Conservation (phyloP, 1,284 basidiomycete genomes). For the Malassezia brasiliensis region DNA sequence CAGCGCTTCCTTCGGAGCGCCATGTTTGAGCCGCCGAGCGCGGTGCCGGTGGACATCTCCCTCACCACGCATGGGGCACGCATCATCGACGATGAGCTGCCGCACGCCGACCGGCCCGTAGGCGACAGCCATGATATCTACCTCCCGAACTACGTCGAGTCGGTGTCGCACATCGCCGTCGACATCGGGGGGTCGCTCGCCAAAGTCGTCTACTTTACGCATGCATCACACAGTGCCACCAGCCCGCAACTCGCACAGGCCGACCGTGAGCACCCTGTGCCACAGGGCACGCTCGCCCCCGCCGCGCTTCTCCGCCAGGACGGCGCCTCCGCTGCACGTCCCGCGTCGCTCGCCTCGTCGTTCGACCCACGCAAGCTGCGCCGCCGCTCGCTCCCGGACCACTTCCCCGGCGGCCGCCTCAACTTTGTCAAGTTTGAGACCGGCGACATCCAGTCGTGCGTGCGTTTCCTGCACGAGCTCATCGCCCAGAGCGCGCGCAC, state of each 20-base stretch:
- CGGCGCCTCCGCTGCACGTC: background rate
- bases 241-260: background rate
- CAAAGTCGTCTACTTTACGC: conserved; percentile 94
- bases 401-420: conserved; percentile 71
- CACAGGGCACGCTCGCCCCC: background rate
- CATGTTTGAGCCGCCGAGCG: conserved; percentile 12
- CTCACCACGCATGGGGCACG: conserved; percentile 16
- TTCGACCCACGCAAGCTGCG: conserved; percentile 13
- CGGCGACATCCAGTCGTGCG: conserved; percentile 67
- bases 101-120: background rate
- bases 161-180: conserved; percentile 46
- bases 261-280: background rate
- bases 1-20: background rate
- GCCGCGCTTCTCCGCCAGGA: conserved; percentile 3
- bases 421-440: conserved; percentile 99
- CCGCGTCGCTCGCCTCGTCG: conserved; percentile 2
- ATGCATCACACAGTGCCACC: background rate
- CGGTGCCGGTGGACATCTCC: conserved; percentile 14
- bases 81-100: conserved; percentile 7
- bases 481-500: conserved; percentile 74
- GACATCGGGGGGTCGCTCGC: conserved; percentile 82
- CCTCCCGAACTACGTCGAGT: conserved; percentile 44
- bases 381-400: conserved; percentile 35
- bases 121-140: conserved; percentile 44
- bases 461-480: conserved; percentile 75